A percentile compares a stretch with the other conserved stretches of the same genome.
phyloP scores from a whole-genome alignment of 1,284 basidiomycete species.

The Apiotrichum sp. region DNA sequence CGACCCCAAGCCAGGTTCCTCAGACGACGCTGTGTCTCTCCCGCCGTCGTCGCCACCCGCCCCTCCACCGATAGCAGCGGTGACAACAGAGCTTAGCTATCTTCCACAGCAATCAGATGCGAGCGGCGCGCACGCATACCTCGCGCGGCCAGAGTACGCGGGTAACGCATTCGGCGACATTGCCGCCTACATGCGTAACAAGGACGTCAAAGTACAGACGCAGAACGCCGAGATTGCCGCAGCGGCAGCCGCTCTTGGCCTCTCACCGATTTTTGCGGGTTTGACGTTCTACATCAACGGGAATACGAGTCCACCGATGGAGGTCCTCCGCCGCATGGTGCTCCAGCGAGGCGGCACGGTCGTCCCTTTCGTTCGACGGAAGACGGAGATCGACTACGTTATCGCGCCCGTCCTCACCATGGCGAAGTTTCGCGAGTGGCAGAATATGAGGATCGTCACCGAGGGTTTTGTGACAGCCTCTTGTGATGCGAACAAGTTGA shows the following conservation, averaged over 20 bases:
- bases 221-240: slow-evolving; percentile 63
- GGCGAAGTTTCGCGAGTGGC: slow-evolving; percentile 79
- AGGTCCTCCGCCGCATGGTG: slow-evolving; percentile 73
- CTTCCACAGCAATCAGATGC: neutral
- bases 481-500: slow-evolving; percentile 57
- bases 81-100: neutral
- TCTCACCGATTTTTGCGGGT: slow-evolving; percentile 61
- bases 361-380: slow-evolving; percentile 52
- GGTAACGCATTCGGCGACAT: slow-evolving; percentile 74
- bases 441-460: slow-evolving; percentile 76
- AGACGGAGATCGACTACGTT: slow-evolving; percentile 54
- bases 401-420: slow-evolving; percentile 85
- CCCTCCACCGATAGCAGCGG: neutral
- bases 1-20: too few relatives aligned
- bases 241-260: slow-evolving; percentile 20
- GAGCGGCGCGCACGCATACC: slow-evolving; percentile 25
- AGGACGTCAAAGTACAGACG: slow-evolving; percentile 81
- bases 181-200: slow-evolving; percentile 81
- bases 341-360: slow-evolving; percentile 76
- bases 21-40: neutral
- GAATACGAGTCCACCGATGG: slow-evolving; percentile 78
- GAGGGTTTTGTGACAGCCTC: slow-evolving; percentile 85
- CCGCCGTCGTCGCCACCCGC: neutral
- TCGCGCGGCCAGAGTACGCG: slow-evolving; percentile 56
- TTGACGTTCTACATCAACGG: slow-evolving; percentile 86